Evolutionary conservation across 805 yeast genomes (phyloP), one percentile per base, ranked within the genome.

Genomic region (Saturnispora serradocipensis): DNA sequence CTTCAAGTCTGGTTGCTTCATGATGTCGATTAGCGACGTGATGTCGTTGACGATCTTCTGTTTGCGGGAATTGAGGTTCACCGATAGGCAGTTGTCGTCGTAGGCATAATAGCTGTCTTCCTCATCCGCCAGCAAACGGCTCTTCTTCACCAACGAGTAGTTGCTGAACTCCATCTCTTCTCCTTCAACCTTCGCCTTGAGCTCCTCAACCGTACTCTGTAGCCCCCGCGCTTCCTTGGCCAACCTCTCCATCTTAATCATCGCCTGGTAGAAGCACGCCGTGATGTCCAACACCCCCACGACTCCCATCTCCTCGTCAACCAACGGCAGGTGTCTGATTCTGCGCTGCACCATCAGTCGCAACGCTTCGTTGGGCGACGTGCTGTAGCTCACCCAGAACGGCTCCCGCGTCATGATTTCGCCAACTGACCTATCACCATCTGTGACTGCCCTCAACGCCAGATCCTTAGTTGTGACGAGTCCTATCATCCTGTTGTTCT

Each of bases 241-340:
- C 55, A 73, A 67, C 46, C 69, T 67, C 54, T 74, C 77, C 25
- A 73, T 57, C 46, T 73, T 59, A 3, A 68, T 58, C 72, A 74
- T 69, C 0, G 75, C 77, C 54, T 74, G 75, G 50, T 73, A 71
- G 57, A 73, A 74, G 46, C 78, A 73, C 48, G 72, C 66, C 4
- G 77, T 74, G 34, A 73, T 73, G 58, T 74, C 75, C 27, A 74
- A 58, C 11, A 74, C 67, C 2, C 76, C 77, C n/a, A 66, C 68
- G 32, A 73, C 73, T 7, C 67, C 69, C 10, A 44, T 46, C 20
- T 63, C 66, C 10, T 40, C 35, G 53, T 72, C 72, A 4, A 67
- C 50, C 4, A 74, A 60, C 1, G 78, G 77, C 48, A 74, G 59
- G 56, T 74, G 77, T 52, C 77, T 65, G 27, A 74, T 70, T 36